Evolutionary conservation across 257 asterid genomes (phyloP), one percentile per base, ranked within the genome.

Genomic region (Solanum verrucosum): DNA sequence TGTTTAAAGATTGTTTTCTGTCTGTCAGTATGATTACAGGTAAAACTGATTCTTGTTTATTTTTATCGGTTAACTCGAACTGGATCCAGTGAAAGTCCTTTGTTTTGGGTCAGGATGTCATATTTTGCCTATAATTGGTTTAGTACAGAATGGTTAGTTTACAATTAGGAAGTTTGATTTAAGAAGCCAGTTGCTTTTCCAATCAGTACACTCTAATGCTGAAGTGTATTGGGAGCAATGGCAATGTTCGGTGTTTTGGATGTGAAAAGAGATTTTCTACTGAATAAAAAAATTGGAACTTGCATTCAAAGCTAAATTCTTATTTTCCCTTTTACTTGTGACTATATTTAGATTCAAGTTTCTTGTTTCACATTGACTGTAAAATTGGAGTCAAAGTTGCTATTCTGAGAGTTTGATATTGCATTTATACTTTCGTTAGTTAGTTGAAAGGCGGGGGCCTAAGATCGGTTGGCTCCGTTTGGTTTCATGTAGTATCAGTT

Each of bases 1-100:
- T 18, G 83, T 88, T 83, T 9, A 88, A 84, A 86, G 65, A 82
- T 84, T 72, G 46, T 70, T 68, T 88, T 49, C 60, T 12, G 49
- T 34, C 83, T 52, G 49, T 42, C 27, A 37, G 68, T 34, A 52
- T 75, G 15, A 8, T 31, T 81, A 18, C 72, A 70, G 46, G 72
- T 37, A 12, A 23, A 42, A 40, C 6, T 37, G 56, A 81, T 44
- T 83, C n/a, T 40, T 49, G 72, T 46, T 35, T 40, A 21, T 18
- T 37, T 16, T 18, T 23, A 6, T 73, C 25, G 8, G 29, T 40
- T 49, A 27, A 29, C 21, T 86, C 31, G n/a, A 33, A 82, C 70
- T 44, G 34, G 85, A 82, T 49, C 71, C 5, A 35, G 20, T 82
- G 86, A 49, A 27, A 33, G 44, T 49, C 29, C 21, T 82, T 82